Evolutionary conservation across 2,329 filamentous ascomycete genomes (phyloP).

Genomic region (Fusarium sp.): DNA sequence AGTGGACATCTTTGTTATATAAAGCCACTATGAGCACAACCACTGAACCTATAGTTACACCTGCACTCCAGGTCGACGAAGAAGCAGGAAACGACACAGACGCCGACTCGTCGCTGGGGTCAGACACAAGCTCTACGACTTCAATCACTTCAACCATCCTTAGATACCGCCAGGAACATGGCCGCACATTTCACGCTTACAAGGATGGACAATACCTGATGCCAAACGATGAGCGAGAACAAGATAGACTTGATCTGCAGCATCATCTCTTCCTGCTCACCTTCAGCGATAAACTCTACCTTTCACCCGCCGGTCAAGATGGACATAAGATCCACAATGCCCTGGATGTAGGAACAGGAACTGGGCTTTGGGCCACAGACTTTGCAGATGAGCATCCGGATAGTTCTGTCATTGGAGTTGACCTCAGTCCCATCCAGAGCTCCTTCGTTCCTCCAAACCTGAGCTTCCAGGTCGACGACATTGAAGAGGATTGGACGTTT

Average conservation of each 20-base stretch:
- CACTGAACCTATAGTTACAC: rapidly evolving
- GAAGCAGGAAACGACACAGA: background rate
- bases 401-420: slow-evolving; percentile 36
- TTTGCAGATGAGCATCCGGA: slow-evolving; percentile 42
- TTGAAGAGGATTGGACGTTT: slow-evolving; percentile 46
- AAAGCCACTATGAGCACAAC: rapidly evolving
- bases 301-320: slow-evolving; percentile 29
- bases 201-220: slow-evolving; percentile 44
- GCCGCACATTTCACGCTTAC: slow-evolving; percentile 47
- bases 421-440: slow-evolving; percentile 44
- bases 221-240: slow-evolving; percentile 35
- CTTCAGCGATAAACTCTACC: slow-evolving; percentile 42
- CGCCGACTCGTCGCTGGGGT: background rate
- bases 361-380: slow-evolving; percentile 47
- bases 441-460: slow-evolving; percentile 41
- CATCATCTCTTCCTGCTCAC: slow-evolving; percentile 46
- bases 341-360: slow-evolving; percentile 46
- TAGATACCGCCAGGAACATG: slow-evolving; percentile 46
- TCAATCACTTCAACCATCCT: slow-evolving; percentile 42
- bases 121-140: slow-evolving; percentile 23
- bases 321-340: slow-evolving; percentile 36
- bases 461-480: slow-evolving; percentile 44
- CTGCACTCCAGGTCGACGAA: slow-evolving; percentile 15
- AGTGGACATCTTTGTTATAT: rapidly evolving
- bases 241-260: slow-evolving; percentile 40